Evolutionary conservation across 2,329 filamentous ascomycete genomes (phyloP), one percentile per base, ranked within the genome.

Genomic region (Nemania sp.): DNA sequence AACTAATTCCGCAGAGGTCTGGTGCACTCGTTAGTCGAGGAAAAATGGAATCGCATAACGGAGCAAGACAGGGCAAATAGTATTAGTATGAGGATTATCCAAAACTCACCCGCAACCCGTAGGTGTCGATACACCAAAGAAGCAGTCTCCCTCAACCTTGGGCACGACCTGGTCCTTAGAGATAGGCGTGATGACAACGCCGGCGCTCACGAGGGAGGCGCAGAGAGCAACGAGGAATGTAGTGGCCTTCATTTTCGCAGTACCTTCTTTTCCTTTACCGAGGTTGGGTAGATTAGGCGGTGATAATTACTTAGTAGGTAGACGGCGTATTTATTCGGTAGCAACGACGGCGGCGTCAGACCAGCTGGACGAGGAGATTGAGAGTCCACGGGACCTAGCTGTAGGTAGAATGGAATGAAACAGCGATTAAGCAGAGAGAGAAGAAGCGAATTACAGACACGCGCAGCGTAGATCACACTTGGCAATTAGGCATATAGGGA

Each of bases 111-210:
- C 87, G 84, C 87, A 89, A 38, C 87, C 87, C 62, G 82, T 79
- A 4, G 87, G 86, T 35, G 87, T 89, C 5, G 83, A 81, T 20
- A 86, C 85, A 38, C 87, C 87, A 73, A 84, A 87, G 72, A 83
- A 85, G 75, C 87, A 89, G 75, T 89, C 87, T 29, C 82, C 84
- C 1, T 73, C 41, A 20, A 76, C 72, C 73, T 82, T 84, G 29
- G 79, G 73, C n/a, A 89, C 83, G 38, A 88, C 80, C 76, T 88
- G 86, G 69, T 88, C 78, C 24, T 75, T 67, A 49, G 77, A 78
- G 71, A 89, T 82, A 58, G 87, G 87, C 3, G 85, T 87, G 74
- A 86, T 84, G 75, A 89, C 85, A 56, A 89, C 81, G 63, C 83
- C 86, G 29, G 87, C 87, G 70, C 79, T 83, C 74, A 77, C 85